These are phyloP conservation scores for Cladosporium sp. DNA, from an alignment of 2,329 filamentous ascomycete genomes.

Conservation along the genomic window DNA sequence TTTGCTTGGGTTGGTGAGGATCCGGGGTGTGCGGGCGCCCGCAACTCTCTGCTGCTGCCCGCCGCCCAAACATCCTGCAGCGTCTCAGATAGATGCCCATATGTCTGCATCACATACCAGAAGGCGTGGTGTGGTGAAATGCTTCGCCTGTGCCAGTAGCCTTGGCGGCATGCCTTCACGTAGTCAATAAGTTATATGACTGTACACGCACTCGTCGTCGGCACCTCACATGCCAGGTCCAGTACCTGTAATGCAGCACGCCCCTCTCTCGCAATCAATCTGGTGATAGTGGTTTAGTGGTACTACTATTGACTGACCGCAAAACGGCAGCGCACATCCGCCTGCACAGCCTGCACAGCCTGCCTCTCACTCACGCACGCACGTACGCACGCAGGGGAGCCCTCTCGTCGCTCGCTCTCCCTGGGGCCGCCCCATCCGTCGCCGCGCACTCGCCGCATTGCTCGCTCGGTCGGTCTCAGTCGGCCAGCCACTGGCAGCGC, in stretches of 20 bases:
- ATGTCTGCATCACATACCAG: too few relatives aligned
- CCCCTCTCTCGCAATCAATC: not conserved
- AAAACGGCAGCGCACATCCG: not conserved
- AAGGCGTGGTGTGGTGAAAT: not conserved
- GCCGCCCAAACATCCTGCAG: not conserved
- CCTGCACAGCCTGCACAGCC: not conserved
- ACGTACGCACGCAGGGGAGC: not conserved
- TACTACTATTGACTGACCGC: too few relatives aligned
- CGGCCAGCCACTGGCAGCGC: slow-evolving; percentile 1
- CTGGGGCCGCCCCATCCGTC: not conserved
- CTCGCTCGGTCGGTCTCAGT: slow-evolving; percentile 2
- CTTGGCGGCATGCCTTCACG: not conserved
- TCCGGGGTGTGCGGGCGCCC: slow-evolving; percentile 7
- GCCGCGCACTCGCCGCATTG: not conserved
- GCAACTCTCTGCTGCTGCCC: not conserved
- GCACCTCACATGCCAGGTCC: too few relatives aligned
- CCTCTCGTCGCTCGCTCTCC: not conserved
- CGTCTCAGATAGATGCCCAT: too few relatives aligned
- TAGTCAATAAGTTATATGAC: too few relatives aligned
- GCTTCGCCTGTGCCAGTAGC: not conserved
- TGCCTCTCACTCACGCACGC: not conserved
- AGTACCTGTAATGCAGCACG: too few relatives aligned
- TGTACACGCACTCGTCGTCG: too few relatives aligned
- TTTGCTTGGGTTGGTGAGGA: slow-evolving; percentile 1
- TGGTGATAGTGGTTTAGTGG: too few relatives aligned